phyloP scores from a whole-genome alignment of 2,329 filamentous ascomycete genomes.

The Apiospora koreana region DNA sequence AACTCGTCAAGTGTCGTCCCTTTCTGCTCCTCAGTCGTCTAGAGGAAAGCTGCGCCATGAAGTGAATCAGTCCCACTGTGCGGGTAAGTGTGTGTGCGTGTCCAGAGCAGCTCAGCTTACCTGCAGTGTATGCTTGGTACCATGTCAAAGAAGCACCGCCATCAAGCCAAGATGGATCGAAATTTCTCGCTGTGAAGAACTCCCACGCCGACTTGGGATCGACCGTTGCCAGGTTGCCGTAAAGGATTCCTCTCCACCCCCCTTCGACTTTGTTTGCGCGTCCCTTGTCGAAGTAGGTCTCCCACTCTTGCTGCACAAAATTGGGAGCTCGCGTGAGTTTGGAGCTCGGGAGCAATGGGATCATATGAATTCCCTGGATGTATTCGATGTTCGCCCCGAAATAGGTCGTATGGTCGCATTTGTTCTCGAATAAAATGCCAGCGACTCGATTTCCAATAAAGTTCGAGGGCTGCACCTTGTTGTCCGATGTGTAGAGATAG shows the following conservation, averaged over 20 bases:
- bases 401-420: conserved; percentile 89
- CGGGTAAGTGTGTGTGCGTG: background rate
- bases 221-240: conserved; percentile 77
- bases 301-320: conserved; percentile 85
- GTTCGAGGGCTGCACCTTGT: conserved; percentile 68
- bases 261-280: conserved; percentile 66
- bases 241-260: conserved; percentile 85
- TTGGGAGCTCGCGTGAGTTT: conserved; percentile 63
- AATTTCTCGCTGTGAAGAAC: conserved; percentile 70
- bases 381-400: conserved; percentile 75
- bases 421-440: conserved; percentile 87
- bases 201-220: conserved; percentile 69
- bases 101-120: conserved; percentile 47
- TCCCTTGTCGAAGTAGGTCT: conserved; percentile 70
- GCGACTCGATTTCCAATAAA: conserved; percentile 79
- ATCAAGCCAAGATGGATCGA: conserved; percentile 72
- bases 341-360: conserved; percentile 64
- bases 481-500: conserved; percentile 75
- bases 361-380: conserved; percentile 74
- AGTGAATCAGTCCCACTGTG: background rate
- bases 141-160: conserved; percentile 82
- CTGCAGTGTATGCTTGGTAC: conserved; percentile 80
- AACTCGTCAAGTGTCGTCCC: background rate
- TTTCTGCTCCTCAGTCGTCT: background rate
- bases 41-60: conserved; percentile 23